Evolutionary conservation across 306 rosid genomes (phyloP), one percentile per base, ranked within the genome.

Genomic region (Gynostemma pentaphyllum): DNA sequence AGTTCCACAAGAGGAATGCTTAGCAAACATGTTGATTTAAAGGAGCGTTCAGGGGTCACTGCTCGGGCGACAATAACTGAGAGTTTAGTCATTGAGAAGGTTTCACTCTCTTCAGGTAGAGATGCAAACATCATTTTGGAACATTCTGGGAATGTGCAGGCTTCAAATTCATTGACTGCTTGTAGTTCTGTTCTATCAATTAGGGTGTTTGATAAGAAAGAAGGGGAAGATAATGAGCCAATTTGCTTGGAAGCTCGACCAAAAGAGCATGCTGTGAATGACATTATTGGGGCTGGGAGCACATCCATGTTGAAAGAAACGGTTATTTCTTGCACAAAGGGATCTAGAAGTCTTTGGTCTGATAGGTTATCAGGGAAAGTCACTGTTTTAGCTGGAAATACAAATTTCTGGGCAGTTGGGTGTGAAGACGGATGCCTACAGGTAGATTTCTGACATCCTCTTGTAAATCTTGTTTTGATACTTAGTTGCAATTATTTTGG

Each of bases 381-480:
- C 84, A 86, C 90, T 41, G 99, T 92, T 71, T 79, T 92, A 72
- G 96, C 95, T 62, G 99, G 99, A 70, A 88, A 92, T 71, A 76
- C 82, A 41, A 92, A 92, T 72, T 88, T 92, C 69, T 92, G 96
- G 99, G 94, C 94, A 22, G 94, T 88, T 66, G 99, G 99, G 55
- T 88, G 95, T 82, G 96, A 88, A 63, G 99, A 92, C 84, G 99
- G 99, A 73, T 84, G 90, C 84, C 60, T 92, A 34, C 99, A 86
- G 95, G 99, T 88, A 76, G 64, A 48, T 64, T 24, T 21, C 30
- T 30, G 37, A 41, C 47, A 42, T 16, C 14, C 47, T 52, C 11
- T 66, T 26, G 4, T 37, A 67, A 47, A 1, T 64, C 59, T n/a
- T 21, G 44, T 49, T 21, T 48, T 7, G 12, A 24, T 67, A 8